A percentile compares a stretch with the other conserved stretches of the same genome.
Conservation (phyloP, 2,329 filamentous ascomycete genomes). For the Trichophyton equinum region DNA sequence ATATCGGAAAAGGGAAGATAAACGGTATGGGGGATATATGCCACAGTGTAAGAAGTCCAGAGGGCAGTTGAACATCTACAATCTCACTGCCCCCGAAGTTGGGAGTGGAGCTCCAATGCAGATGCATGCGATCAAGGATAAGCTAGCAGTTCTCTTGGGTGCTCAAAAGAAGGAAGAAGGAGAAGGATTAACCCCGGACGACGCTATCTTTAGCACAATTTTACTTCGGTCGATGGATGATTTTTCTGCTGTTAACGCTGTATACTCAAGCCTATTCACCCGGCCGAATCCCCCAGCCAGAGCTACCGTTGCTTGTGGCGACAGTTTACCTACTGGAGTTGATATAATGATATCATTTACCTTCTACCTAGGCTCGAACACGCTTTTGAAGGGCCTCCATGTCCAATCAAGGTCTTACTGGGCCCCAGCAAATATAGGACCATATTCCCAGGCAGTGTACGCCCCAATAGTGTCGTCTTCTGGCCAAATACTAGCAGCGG, state of each 20-base stretch:
- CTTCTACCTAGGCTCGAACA: slow-evolving; percentile 27
- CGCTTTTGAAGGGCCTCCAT: slow-evolving; percentile 50
- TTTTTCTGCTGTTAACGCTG: slow-evolving; percentile 60
- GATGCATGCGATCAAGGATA: slow-evolving; percentile 25
- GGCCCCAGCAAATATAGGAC: slow-evolving; percentile 95
- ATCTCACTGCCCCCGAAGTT: slow-evolving; percentile 28
- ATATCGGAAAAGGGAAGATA: background rate
- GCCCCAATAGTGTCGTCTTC: slow-evolving; percentile 31
- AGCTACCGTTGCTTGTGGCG: slow-evolving; percentile 68
- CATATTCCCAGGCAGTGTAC: slow-evolving; percentile 80
- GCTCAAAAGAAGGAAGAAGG: background rate
- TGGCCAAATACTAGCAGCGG: slow-evolving; percentile 13
- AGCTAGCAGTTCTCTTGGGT: slow-evolving; percentile 15
- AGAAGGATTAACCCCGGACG: slow-evolving; percentile 19
- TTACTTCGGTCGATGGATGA: slow-evolving; percentile 67
- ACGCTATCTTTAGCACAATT: slow-evolving; percentile 44
- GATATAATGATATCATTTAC: slow-evolving; percentile 50
- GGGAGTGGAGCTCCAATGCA: slow-evolving; percentile 30
- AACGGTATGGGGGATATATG: background rate
- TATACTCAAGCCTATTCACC: slow-evolving; percentile 64
- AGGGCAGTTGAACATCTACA: slow-evolving; percentile 25
- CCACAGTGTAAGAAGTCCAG: slow-evolving; percentile 5
- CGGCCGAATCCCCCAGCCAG: slow-evolving; percentile 72
- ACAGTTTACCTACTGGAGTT: slow-evolving; percentile 46
- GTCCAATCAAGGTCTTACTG: slow-evolving; percentile 92